These are phyloP conservation scores for Kluyveromyces dobzhanskii DNA, from an alignment of 805 yeast species.

Conservation along the genomic window DNA sequence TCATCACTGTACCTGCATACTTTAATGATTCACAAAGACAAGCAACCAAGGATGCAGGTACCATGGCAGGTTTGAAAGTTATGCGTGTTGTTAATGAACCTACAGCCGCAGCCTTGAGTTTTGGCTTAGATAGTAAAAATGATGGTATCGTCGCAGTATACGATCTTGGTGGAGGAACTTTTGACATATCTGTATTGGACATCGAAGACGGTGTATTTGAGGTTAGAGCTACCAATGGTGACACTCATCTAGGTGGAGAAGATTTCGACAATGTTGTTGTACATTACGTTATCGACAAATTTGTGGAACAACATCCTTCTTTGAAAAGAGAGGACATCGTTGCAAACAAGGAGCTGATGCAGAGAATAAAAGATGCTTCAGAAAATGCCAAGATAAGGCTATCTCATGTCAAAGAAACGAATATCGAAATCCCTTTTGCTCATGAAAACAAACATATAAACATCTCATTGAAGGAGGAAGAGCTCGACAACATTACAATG, in stretches of 20 bases:
- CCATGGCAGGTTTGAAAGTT: slow-evolving; percentile 66
- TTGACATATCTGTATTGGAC: slow-evolving; percentile 70
- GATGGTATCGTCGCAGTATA: slow-evolving; percentile 41
- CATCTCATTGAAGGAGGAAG: slow-evolving; percentile 50
- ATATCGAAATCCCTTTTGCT: slow-evolving; percentile 63
- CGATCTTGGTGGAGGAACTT: slow-evolving; percentile 82
- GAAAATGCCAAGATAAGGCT: slow-evolving; percentile 71
- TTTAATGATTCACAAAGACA: slow-evolving; percentile 77
- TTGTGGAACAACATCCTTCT: slow-evolving; percentile 43
- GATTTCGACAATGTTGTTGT: slow-evolving; percentile 67
- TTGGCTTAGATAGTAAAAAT: slow-evolving; percentile 54
- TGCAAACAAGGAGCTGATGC: slow-evolving; percentile 49
- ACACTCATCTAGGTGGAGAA: slow-evolving; percentile 81
- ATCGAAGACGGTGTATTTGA: slow-evolving; percentile 77
- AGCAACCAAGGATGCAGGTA: slow-evolving; percentile 76
- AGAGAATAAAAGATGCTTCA: slow-evolving; percentile 71
- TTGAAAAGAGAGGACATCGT: slow-evolving; percentile 32
- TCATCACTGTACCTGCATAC: slow-evolving; percentile 79
- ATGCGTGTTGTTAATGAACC: slow-evolving; percentile 76
- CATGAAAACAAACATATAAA: slow-evolving; percentile 54
- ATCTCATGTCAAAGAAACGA: slow-evolving; percentile 54
- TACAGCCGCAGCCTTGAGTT: slow-evolving; percentile 79
- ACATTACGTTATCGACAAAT: slow-evolving; percentile 47
- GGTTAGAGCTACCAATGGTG: slow-evolving; percentile 76
- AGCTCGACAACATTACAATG: slow-evolving; percentile 58